Evolutionary conservation across 306 rosid species (phyloP).

Genomic region (Cicer arietinum): DNA sequence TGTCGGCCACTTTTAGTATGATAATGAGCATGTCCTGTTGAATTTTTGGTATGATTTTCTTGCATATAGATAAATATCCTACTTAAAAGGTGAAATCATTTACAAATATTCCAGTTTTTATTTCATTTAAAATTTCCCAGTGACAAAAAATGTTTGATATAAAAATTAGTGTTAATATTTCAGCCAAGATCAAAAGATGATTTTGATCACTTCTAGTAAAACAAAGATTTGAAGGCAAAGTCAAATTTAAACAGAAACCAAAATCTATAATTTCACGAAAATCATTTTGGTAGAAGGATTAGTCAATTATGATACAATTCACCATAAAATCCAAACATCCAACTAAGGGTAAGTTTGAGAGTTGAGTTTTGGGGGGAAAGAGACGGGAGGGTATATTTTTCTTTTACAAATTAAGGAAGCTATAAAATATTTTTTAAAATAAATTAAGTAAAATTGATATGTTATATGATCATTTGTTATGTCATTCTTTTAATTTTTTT

Average conservation of each 20-base stretch:
- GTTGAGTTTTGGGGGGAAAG: not conserved
- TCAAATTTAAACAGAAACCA: not conserved
- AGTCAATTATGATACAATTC: not conserved
- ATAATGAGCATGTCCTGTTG: not conserved
- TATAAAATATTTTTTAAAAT: no score
- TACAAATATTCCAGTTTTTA: not conserved
- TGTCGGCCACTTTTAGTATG: not conserved
- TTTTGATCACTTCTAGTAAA: not conserved
- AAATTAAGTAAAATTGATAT: no score
- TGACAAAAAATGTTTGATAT: not conserved
- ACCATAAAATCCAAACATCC: not conserved
- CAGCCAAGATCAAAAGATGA: not conserved
- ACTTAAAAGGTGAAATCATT: not conserved
- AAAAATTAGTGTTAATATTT: not conserved
- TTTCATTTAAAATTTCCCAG: not conserved
- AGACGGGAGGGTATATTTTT: no score
- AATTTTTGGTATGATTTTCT: not conserved
- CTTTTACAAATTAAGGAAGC: no score
- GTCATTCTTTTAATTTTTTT: no score
- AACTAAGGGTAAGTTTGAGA: not conserved
- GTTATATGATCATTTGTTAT: no score
- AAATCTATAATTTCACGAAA: not conserved
- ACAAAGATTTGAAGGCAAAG: not conserved
- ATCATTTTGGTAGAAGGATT: not conserved
- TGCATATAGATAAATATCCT: not conserved